phyloP scores from a whole-genome alignment of 2,329 filamentous ascomycete genomes.

The Clarireedia paspali region DNA sequence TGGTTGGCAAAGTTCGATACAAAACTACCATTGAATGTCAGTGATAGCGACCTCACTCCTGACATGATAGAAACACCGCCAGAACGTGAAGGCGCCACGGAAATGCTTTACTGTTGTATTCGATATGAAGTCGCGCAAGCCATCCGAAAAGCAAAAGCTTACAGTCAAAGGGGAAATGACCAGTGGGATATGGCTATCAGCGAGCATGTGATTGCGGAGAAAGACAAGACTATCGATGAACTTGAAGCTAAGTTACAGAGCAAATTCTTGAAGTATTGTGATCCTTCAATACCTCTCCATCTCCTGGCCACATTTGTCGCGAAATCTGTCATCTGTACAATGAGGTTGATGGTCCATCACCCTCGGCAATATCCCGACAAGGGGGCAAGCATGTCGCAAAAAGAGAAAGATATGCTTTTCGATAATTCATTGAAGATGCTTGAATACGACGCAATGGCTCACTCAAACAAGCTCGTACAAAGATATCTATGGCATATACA shows the following conservation, averaged over 20 bases:
- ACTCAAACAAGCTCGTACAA: slow-evolving; percentile 24
- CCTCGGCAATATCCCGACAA: slow-evolving; percentile 26
- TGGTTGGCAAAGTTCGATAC: slow-evolving; percentile 39
- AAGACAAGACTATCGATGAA: slow-evolving; percentile 26
- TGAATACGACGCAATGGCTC: slow-evolving; percentile 29
- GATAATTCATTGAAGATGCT: slow-evolving; percentile 31
- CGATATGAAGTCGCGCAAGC: slow-evolving; percentile 30
- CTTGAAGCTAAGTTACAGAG: slow-evolving; percentile 31
- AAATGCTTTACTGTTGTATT: slow-evolving; percentile 38
- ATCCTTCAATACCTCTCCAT: slow-evolving; percentile 35
- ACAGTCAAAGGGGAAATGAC: neutral
- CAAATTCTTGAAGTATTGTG: slow-evolving; percentile 35
- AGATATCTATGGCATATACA: slow-evolving; percentile 31
- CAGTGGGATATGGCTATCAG: neutral
- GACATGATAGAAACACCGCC: slow-evolving; percentile 34
- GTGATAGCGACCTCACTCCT: slow-evolving; percentile 45
- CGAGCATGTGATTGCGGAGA: slow-evolving; percentile 2
- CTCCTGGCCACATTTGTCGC: slow-evolving; percentile 23
- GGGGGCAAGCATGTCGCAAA: slow-evolving; percentile 26
- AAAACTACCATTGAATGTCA: slow-evolving; percentile 43
- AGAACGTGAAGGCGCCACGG: slow-evolving; percentile 37
- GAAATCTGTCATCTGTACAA: slow-evolving; percentile 24
- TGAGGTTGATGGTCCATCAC: slow-evolving; percentile 30
- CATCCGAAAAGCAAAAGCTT: slow-evolving; percentile 13
- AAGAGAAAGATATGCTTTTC: slow-evolving; percentile 29